These are phyloP conservation scores for Exophiala viscosa DNA, from an alignment of 2,329 filamentous ascomycete species.

Conservation along the genomic window DNA sequence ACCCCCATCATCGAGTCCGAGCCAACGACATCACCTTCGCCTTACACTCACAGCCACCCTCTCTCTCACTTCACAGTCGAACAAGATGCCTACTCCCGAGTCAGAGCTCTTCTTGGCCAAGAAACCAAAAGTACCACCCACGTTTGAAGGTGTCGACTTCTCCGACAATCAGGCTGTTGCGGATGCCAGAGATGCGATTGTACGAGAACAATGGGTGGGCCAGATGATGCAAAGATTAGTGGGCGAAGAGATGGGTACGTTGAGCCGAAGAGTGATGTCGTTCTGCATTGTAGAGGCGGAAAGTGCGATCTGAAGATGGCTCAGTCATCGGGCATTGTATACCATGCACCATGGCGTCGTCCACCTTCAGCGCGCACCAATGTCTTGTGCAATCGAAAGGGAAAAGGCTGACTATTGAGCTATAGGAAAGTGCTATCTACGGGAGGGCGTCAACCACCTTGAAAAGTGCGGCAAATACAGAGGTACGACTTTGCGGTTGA, in stretches of 20 bases:
- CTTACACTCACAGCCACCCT: not conserved
- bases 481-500: slow-evolving; percentile 44
- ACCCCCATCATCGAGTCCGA: not conserved
- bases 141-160: slow-evolving; percentile 65
- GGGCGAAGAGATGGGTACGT: slow-evolving; percentile 64
- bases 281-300: too few species aligned
- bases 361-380: too few species aligned
- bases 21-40: not conserved
- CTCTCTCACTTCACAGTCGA: not conserved
- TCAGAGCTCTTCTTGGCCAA: slow-evolving; percentile 61
- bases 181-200: slow-evolving; percentile 62
- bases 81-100: slow-evolving; percentile 61
- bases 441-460: slow-evolving; percentile 63
- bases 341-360: too few species aligned
- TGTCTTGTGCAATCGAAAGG: too few species aligned
- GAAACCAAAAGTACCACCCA: slow-evolving; percentile 63
- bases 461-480: slow-evolving; percentile 65
- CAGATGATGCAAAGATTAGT: slow-evolving; percentile 66
- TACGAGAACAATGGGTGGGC: slow-evolving; percentile 66
- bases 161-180: slow-evolving; percentile 61
- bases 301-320: too few species aligned
- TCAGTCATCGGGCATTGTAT: slow-evolving; percentile 26
- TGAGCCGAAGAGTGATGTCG: slow-evolving; percentile 45
- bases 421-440: slow-evolving; percentile 62
- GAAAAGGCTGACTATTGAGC: slow-evolving; percentile 33